Evolutionary conservation across 2,329 filamentous ascomycete species (phyloP), one percentile per base, ranked within the genome.

Genomic region (Zalaria sp.): DNA sequence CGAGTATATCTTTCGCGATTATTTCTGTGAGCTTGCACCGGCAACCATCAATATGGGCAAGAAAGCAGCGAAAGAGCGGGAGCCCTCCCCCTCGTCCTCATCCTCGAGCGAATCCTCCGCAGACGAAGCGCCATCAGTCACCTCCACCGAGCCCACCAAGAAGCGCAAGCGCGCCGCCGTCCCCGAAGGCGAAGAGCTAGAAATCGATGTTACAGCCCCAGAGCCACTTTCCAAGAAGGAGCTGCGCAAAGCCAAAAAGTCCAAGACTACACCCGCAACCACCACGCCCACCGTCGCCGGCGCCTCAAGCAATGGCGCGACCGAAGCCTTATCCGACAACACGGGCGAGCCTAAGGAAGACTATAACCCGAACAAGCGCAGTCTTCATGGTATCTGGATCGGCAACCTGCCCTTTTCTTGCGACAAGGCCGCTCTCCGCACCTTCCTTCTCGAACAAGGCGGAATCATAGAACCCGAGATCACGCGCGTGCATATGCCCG

Each of bases 181-280:
- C 25, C 49, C 69, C 42, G 61, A 64, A 28, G 53, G 73, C 42
- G 73, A 79, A 38, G 83, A 88, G 54, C 81, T 98, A 55, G 86
- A 93, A 61, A 87, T 98, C 57, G 85, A 98, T 59, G 66, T 98
- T 47, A 72, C 69, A 49, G 79, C 83, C n/a, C 91, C 91, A 26
- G 88, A 96, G 57, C 91, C 91, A 18, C 85, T 86, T 1, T 96
- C 91, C 29, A 98, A 96, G 63, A 93, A 91, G 59, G 87, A 85
- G 47, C 77, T 87, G 51, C 86, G 91, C 58, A 80, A 81, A 47
- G 76, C 93, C 44, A 96, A 95, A 63, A 95, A 94, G 66, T 39
- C 47, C 42, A 46, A 43, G 27, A 35, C 54, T 27, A 32, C 7
- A 32, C 29, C 29, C 29, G n/a, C 29, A 7, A 32, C 29, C n/a